Conservation (phyloP, 768 basidiomycete genomes). For the Phaffia australis region DNA sequence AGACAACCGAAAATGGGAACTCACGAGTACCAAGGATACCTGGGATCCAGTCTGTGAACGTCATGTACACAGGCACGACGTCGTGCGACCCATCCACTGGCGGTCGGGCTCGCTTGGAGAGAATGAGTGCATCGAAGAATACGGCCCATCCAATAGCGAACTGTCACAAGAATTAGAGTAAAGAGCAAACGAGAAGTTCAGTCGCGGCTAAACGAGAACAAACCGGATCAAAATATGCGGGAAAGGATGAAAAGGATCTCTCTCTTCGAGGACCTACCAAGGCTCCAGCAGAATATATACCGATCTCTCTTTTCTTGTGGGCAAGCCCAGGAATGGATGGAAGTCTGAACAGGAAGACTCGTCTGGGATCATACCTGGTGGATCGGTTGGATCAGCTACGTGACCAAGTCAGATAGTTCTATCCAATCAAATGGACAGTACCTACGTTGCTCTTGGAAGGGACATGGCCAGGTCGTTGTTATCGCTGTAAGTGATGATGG, state of each 20-base stretch:
- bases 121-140: conserved; percentile 82
- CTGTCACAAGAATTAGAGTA: neutral
- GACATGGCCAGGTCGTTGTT: no score
- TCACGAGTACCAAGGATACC: conserved; percentile 70
- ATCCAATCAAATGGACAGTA: no score
- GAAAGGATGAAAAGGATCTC: neutral
- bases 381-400: no score
- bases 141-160: conserved; percentile 32
- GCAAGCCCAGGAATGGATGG: conserved; percentile 44
- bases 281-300: conserved; percentile 83
- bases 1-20: conserved; percentile 23
- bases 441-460: no score
- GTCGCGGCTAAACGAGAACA: neutral
- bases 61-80: conserved; percentile 65
- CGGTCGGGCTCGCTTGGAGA: conserved; percentile 72
- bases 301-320: conserved; percentile 66
- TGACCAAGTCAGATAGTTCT: no score
- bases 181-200: conserved; percentile 6
- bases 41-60: conserved; percentile 95
- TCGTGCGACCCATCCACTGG: conserved; percentile 61
- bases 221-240: neutral
- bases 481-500: no score
- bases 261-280: conserved; percentile 53
- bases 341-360: conserved; percentile 79
- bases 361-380: conserved; percentile 60